Conservation (phyloP, 1,284 basidiomycete species). For the Mycosarcoma maydis region DNA sequence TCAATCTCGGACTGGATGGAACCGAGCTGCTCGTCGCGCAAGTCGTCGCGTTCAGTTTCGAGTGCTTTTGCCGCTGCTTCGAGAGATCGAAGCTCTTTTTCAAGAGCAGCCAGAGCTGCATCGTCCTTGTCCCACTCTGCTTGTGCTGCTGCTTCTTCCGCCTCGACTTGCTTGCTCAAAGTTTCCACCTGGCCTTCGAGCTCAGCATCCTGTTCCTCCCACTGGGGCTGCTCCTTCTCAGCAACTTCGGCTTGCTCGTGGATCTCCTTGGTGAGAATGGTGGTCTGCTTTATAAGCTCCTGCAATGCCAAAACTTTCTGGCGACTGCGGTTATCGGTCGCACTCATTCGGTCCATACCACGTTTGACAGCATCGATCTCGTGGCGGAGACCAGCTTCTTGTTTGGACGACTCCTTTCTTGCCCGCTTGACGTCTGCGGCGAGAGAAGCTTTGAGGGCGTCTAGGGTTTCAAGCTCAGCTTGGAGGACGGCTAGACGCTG, state of each 20-base stretch:
- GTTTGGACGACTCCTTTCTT: conserved; percentile 52
- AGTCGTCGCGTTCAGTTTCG: conserved; percentile 37
- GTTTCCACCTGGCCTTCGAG: conserved; percentile 28
- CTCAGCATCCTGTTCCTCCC: conserved; percentile 43
- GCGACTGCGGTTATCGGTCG: conserved; percentile 52
- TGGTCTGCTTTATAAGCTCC: conserved; percentile 59
- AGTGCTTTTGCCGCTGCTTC: conserved; percentile 26
- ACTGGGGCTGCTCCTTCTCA: conserved; percentile 43
- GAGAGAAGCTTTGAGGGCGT: conserved; percentile 33
- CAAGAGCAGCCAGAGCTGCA: conserved; percentile 32
- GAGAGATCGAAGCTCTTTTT: conserved; percentile 40
- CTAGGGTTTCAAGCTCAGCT: conserved; percentile 41
- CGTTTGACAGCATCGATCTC: conserved; percentile 60
- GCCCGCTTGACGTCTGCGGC: conserved; percentile 48
- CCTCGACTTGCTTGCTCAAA: conserved; percentile 33
- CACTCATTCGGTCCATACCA: conserved; percentile 51
- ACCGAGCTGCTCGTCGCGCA: conserved; percentile 38
- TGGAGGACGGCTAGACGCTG: conserved; percentile 37
- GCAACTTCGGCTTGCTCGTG: conserved; percentile 48
- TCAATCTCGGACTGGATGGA: conserved; percentile 34
- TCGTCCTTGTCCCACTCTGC: conserved; percentile 42
- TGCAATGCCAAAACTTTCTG: conserved; percentile 59
- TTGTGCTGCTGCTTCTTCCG: conserved; percentile 34
- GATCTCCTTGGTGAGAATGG: conserved; percentile 45
- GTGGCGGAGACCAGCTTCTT: conserved; percentile 47